Evolutionary conservation across 768 basidiomycete species (phyloP), one percentile per base, ranked within the genome.

Genomic region (Lactarius pseudohatsudake): DNA sequence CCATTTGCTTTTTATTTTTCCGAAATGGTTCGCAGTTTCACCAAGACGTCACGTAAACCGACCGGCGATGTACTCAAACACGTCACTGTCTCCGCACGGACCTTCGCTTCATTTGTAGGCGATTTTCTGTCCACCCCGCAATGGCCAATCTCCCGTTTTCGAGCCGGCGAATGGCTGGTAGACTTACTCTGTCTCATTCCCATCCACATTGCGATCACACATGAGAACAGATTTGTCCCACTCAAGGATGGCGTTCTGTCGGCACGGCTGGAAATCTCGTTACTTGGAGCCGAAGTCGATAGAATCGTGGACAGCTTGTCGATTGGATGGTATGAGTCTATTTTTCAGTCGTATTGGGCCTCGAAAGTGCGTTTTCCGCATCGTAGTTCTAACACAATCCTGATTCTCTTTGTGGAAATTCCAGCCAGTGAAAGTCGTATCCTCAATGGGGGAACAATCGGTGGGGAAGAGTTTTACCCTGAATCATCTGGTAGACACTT

Each of bases 381-480:
- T 40, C 15, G 8, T 10, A 0, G 16, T 2, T 16, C 13, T 4
- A 5, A 0, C 4, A 40, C 57, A 57, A 26, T 43, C 22, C n/a
- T 59, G 1, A 58, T 10, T 2, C 1, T n/a, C 22, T 41, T 26
- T 61, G 45, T 57, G 36, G 2, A n/a, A 26, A 40, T 43, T 20
- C 16, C 40, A 87, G 84, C 86, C 85, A 0, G 85, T 88, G 18
- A 82, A 80, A 69, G 87, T 87, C 3, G 86, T 87, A 0, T 85
- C 86, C 0, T 88, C 87, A 0, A 87, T 87, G 86, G 86, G 86
- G 1, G 86, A 87, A 72, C 86, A 87, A 70, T 86, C 85, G 0
- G 87, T 87, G 0, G 87, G 86, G 0, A 86, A 87, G 69, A 84
- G 81, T 58, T 88, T 81, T 62, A 76, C 82, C 0, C 72, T 87